These are phyloP conservation scores for Plasmopara halstedii DNA, from an alignment of 352 stramenopile species.

Conservation along the genomic window DNA sequence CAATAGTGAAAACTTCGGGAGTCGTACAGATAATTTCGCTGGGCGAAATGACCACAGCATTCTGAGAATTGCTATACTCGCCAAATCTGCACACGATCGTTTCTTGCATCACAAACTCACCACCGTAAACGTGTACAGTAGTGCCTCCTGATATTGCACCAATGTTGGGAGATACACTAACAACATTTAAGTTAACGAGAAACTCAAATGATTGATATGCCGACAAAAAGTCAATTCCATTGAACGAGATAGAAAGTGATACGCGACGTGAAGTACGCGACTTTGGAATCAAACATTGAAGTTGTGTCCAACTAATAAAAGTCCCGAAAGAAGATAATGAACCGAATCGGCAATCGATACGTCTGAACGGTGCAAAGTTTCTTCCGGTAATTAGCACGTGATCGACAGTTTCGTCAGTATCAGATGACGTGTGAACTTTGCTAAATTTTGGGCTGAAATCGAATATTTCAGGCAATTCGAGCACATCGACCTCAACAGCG, in stretches of 20 bases:
- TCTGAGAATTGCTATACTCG: neutral
- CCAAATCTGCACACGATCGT: conserved; percentile 47
- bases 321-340: conserved; percentile 17
- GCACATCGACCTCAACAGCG: conserved; percentile 18
- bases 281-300: conserved; percentile 39
- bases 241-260: conserved; percentile 49
- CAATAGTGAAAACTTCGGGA: conserved; percentile 12
- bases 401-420: conserved; percentile 1
- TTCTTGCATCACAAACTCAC: conserved; percentile 33
- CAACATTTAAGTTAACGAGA: conserved; percentile 23
- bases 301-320: conserved; percentile 24
- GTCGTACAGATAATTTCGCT: conserved; percentile 35
- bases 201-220: conserved; percentile 30
- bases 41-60: conserved; percentile 34
- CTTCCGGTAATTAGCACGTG: conserved; percentile 26
- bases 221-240: conserved; percentile 46
- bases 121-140: conserved; percentile 47
- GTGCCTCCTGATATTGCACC: conserved; percentile 55
- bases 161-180: conserved; percentile 30
- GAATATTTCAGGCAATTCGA: conserved; percentile 24
- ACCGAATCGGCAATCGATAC: conserved; percentile 32
- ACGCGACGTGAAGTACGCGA: conserved; percentile 15
- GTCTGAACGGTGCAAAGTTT: conserved; percentile 36
- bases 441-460: conserved; percentile 21
- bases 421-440: conserved; percentile 1